Conservation (phyloP, 1,139 yeast genomes). For the Diutina siamensis region DNA sequence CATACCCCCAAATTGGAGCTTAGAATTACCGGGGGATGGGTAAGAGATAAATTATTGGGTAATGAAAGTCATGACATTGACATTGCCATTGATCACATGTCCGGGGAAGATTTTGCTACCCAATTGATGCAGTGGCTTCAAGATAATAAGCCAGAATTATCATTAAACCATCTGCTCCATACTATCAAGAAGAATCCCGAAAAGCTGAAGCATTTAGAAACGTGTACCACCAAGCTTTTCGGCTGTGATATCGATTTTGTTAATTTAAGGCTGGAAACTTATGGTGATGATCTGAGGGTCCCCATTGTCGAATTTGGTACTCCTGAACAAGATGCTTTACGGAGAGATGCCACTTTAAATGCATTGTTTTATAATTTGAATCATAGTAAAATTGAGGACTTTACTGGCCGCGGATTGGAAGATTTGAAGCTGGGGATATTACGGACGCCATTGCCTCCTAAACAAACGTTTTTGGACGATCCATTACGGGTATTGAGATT, state of each 20-base stretch:
- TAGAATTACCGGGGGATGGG: slow-evolving; percentile 98
- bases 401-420: slow-evolving; percentile 60
- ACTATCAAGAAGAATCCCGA: slow-evolving; percentile 89
- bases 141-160: slow-evolving; percentile 26
- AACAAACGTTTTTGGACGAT: slow-evolving; percentile 81
- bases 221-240: slow-evolving; percentile 81
- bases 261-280: slow-evolving; percentile 77
- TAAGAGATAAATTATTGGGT: slow-evolving; percentile 82
- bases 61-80: slow-evolving; percentile 77
- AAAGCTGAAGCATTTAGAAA: slow-evolving; percentile 89
- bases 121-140: slow-evolving; percentile 46
- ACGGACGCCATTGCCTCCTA: slow-evolving; percentile 80
- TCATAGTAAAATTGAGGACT: slow-evolving; percentile 64
- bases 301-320: slow-evolving; percentile 77
- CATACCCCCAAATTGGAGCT: slow-evolving; percentile 26
- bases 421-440: slow-evolving; percentile 64
- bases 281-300: slow-evolving; percentile 70
- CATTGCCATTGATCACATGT: slow-evolving; percentile 71
- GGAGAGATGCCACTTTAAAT: slow-evolving; percentile 91
- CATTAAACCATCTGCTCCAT: slow-evolving; percentile 43
- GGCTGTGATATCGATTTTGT: slow-evolving; percentile 87
- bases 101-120: slow-evolving; percentile 81
- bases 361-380: slow-evolving; percentile 81
- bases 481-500: slow-evolving; percentile 81
- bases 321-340: slow-evolving; percentile 78